phyloP scores from a whole-genome alignment of 2,329 filamentous ascomycete genomes.

The Lachnellula occidentalis region DNA sequence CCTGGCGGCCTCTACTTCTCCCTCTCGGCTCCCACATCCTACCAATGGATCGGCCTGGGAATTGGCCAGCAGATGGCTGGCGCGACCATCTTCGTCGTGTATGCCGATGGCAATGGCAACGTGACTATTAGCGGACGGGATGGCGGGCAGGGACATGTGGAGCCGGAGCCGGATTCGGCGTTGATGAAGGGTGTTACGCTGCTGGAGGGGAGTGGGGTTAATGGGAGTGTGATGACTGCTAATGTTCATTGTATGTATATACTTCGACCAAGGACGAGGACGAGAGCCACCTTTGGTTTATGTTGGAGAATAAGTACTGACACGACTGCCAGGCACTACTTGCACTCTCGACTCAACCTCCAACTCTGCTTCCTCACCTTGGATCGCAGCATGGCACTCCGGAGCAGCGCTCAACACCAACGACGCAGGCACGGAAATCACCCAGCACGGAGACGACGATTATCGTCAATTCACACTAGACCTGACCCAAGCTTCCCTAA shows the following conservation, averaged over 20 bases:
- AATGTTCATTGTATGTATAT: slow-evolving; percentile 48
- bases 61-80: slow-evolving; percentile 50
- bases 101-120: slow-evolving; percentile 44
- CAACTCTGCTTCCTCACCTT: slow-evolving; percentile 18
- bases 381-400: slow-evolving; percentile 27
- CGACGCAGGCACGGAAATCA: slow-evolving; percentile 12
- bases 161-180: slow-evolving; percentile 39
- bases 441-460: slow-evolving; percentile 14
- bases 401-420: slow-evolving; percentile 21
- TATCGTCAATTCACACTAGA: slow-evolving; percentile 21
- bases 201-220: slow-evolving; percentile 49
- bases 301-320: too few species aligned
- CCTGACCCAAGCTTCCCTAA: slow-evolving; percentile 20
- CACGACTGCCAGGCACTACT: slow-evolving; percentile 23
- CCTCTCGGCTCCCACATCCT: slow-evolving; percentile 45
- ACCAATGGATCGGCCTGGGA: slow-evolving; percentile 52
- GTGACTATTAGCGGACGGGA: slow-evolving; percentile 51
- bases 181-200: slow-evolving; percentile 38
- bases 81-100: slow-evolving; percentile 55
- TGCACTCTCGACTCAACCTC: slow-evolving; percentile 16
- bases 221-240: slow-evolving; percentile 48
- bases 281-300: not conserved
- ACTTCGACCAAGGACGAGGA: too few species aligned
- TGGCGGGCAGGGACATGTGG: slow-evolving; percentile 36
- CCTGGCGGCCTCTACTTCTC: slow-evolving; percentile 53